These are phyloP conservation scores for Plasmodium billcollinsi DNA, from an alignment of 169 alveolate species.

Conservation along the genomic window DNA sequence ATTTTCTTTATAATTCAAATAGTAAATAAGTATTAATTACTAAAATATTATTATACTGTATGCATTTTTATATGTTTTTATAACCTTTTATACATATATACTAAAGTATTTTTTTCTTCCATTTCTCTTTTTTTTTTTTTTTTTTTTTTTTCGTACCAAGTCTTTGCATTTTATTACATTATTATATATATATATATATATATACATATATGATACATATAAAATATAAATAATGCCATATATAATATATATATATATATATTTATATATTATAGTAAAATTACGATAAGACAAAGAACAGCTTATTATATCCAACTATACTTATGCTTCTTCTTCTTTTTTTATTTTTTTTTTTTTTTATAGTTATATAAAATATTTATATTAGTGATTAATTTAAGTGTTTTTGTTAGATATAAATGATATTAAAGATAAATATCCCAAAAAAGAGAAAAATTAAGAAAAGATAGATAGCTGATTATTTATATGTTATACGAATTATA, in stretches of 20 bases:
- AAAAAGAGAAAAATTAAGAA: too few species aligned
- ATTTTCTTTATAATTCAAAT: not conserved
- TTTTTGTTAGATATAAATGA: too few species aligned
- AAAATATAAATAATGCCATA: not conserved
- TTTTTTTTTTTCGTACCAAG: too few species aligned
- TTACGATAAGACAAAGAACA: constrained; percentile 30
- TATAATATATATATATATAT: not conserved
- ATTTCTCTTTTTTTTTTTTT: too few species aligned
- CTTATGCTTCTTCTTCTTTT: too few species aligned
- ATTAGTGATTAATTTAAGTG: too few species aligned
- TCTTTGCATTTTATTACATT: too few species aligned
- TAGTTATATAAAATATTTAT: too few species aligned
- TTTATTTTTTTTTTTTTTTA: too few species aligned
- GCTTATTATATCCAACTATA: not conserved
- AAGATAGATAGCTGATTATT: too few species aligned
- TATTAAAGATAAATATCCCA: too few species aligned
- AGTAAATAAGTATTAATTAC: not conserved
- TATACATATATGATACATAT: not conserved
- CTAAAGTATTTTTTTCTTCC: not conserved
- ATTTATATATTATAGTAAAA: not conserved
- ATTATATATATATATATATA: constrained; percentile 8
- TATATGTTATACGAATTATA: too few species aligned
- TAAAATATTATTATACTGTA: constrained; percentile 1
- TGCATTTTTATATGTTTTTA: constrained; percentile 5
- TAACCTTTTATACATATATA: not conserved